Evolutionary conservation across 148 eudicot species (phyloP).

Genomic region (Suaeda aralocaspica): DNA sequence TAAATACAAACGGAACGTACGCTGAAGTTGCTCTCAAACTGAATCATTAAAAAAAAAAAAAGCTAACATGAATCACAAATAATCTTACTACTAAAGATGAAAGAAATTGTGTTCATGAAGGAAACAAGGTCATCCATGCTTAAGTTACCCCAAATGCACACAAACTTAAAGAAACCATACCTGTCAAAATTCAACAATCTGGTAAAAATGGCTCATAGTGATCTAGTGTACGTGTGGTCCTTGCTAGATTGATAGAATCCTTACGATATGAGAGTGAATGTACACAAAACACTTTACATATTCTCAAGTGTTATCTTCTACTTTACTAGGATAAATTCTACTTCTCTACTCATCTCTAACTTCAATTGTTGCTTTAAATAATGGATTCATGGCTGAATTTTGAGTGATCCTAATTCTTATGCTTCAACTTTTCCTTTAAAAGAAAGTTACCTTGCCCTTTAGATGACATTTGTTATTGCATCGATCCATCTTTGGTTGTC

Average conservation of each 20-base stretch:
- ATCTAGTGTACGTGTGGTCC: constrained; percentile 2
- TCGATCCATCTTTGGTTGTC: neutral
- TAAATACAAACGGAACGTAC: too few species aligned
- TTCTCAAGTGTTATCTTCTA: neutral
- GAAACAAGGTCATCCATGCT: neutral
- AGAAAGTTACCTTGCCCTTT: neutral
- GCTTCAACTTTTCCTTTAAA: neutral
- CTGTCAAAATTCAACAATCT: neutral
- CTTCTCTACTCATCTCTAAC: constrained; percentile 12
- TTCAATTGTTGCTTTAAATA: neutral
- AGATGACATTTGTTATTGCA: neutral
- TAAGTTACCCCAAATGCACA: neutral
- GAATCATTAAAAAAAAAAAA: too few species aligned
- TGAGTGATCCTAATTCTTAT: neutral
- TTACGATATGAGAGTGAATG: neutral
- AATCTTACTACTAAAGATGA: too few species aligned
- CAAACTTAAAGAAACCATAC: neutral
- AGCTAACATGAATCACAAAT: too few species aligned
- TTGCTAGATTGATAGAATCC: neutral
- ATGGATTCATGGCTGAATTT: neutral
- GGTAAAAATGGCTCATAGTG: neutral
- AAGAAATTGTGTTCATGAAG: too few species aligned
- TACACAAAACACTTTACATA: neutral
- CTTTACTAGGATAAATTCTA: neutral
- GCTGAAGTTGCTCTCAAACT: too few species aligned